These are phyloP conservation scores for Cynara cardunculus DNA, from an alignment of 129 eudicot species.

Conservation along the genomic window DNA sequence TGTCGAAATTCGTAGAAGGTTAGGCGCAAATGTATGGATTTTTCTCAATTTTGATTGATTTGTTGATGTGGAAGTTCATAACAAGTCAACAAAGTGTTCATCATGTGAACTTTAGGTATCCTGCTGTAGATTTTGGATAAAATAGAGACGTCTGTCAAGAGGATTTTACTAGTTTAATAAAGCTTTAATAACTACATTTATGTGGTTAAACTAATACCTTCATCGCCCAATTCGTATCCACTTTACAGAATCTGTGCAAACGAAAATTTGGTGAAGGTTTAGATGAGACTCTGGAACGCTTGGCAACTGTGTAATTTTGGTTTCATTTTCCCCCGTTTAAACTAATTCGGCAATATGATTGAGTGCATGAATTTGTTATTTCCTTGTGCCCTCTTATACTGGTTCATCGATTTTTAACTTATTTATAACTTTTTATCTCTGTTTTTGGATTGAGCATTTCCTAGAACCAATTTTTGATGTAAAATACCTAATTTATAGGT, in stretches of 20 bases:
- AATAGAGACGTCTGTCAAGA: background rate
- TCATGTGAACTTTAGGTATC: slow-evolving; percentile 7
- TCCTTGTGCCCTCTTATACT: background rate
- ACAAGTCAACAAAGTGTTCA: background rate
- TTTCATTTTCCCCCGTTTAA: background rate
- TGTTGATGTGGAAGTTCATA: slow-evolving; percentile 9
- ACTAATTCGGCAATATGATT: background rate
- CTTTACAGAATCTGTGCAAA: background rate
- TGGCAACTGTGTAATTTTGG: background rate
- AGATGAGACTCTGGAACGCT: background rate
- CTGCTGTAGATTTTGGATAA: background rate
- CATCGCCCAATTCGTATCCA: background rate
- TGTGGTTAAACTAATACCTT: background rate
- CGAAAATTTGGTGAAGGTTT: background rate
- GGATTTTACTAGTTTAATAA: background rate
- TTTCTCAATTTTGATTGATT: background rate
- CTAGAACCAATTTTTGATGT: background rate
- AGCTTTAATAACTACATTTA: background rate
- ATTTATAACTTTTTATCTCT: background rate
- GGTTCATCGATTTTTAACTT: slow-evolving; percentile 6
- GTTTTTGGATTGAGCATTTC: background rate
- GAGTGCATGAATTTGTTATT: slow-evolving; percentile 13
- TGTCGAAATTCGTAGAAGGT: background rate
- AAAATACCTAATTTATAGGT: background rate
- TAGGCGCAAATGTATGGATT: background rate